A percentile compares a stretch with the other conserved stretches of the same genome.
Conservation (phyloP, 257 asterid genomes). For the Avicennia marina region DNA sequence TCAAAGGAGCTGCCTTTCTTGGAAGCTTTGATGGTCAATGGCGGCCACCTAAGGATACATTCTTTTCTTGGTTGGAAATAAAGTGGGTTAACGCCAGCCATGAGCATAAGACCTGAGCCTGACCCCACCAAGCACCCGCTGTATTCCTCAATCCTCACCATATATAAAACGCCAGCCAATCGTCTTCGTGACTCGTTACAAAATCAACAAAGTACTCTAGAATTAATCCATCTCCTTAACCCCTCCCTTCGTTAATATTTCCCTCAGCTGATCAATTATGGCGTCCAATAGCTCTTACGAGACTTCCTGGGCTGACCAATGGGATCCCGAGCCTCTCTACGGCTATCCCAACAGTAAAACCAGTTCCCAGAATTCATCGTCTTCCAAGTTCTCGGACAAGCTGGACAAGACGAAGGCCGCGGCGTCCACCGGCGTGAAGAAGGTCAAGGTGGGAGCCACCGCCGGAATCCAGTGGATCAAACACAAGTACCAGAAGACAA, state of each 20-base stretch:
- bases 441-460: conserved; percentile 70
- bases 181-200: too few species aligned
- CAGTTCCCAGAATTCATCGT: too few species aligned
- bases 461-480: conserved; percentile 76
- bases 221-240: too few species aligned
- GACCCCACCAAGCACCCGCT: too few species aligned
- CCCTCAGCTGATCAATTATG: not conserved
- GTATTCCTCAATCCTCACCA: too few species aligned
- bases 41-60: conserved; percentile 1
- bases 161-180: too few species aligned
- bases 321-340: conserved; percentile 55
- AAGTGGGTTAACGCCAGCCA: too few species aligned
- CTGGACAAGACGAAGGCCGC: conserved; percentile 52
- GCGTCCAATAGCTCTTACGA: conserved; percentile 40
- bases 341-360: conserved; percentile 15
- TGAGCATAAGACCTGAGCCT: too few species aligned
- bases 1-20: conserved; percentile 8
- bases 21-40: conserved; percentile 1
- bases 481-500: conserved; percentile 51
- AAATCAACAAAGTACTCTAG: too few species aligned
- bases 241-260: too few species aligned
- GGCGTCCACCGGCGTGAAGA: conserved; percentile 66
- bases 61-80: conserved; percentile 6
- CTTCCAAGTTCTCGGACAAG: conserved; percentile 40
- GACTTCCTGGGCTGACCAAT: conserved; percentile 81